Percentiles rank a stretch among this genome's conserved stretches.
These are phyloP conservation scores for Iberis amara DNA, from an alignment of 441 rosid genomes.

Conservation along the genomic window DNA sequence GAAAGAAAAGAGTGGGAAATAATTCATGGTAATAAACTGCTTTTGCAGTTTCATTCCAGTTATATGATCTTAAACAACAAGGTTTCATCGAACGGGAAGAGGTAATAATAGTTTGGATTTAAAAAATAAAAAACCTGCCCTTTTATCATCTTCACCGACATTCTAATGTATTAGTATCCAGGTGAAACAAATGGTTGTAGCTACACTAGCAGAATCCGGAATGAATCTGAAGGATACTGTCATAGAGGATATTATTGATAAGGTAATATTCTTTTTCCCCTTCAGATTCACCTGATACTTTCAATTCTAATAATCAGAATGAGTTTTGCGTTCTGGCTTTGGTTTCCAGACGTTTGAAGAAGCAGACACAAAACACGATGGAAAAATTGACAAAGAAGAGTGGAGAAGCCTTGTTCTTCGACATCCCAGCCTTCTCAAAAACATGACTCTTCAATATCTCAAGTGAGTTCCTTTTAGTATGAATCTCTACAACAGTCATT, in stretches of 20 bases:
- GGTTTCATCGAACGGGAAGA: slow-evolving; percentile 75
- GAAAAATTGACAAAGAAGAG: slow-evolving; percentile 58
- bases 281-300: neutral
- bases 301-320: neutral
- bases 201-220: slow-evolving; percentile 53
- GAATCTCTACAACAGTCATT: too few species aligned
- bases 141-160: neutral
- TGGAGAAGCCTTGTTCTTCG: slow-evolving; percentile 53
- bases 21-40: neutral
- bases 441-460: slow-evolving; percentile 61
- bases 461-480: slow-evolving; percentile 47
- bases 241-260: slow-evolving; percentile 56
- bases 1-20: too few species aligned
- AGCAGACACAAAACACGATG: slow-evolving; percentile 54
- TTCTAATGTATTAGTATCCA: slow-evolving; percentile 32
- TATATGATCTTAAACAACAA: slow-evolving; percentile 70
- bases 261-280: slow-evolving; percentile 31
- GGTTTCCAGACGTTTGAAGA: slow-evolving; percentile 58
- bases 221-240: slow-evolving; percentile 49
- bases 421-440: slow-evolving; percentile 53
- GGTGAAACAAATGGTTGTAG: slow-evolving; percentile 76
- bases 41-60: slow-evolving; percentile 64
- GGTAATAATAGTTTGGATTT: slow-evolving; percentile 35
- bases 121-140: too few species aligned
- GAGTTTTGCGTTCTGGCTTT: slow-evolving; percentile 22